Evolutionary conservation across 495 filamentous ascomycete species (phyloP).

Genomic region (Xylaria cubensis): DNA sequence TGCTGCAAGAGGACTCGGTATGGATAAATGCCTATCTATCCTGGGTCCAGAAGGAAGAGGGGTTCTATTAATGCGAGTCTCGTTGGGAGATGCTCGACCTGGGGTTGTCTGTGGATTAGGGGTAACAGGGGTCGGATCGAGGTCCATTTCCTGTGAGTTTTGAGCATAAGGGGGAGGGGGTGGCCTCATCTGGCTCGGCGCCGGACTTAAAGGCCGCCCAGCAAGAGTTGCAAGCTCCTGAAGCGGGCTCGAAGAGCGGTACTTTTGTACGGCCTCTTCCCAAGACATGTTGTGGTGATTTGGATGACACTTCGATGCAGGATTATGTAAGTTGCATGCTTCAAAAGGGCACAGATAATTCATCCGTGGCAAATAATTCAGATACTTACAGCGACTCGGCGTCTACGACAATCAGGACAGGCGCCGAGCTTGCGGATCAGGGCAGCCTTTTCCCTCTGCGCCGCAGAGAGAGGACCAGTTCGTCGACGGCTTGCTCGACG

Average conservation of each 20-base stretch:
- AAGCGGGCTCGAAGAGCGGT: conserved; percentile 48
- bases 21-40: conserved; percentile 46
- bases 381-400: conserved; percentile 56
- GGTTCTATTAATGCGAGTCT: conserved; percentile 53
- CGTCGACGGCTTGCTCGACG: conserved; percentile 54
- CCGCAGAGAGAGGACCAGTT: conserved; percentile 53
- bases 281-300: conserved; percentile 59
- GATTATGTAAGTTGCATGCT: conserved; percentile 36
- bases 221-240: conserved; percentile 47
- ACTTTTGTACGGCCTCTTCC: conserved; percentile 56
- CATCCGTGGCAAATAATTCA: background rate
- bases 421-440: conserved; percentile 58
- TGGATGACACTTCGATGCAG: conserved; percentile 51
- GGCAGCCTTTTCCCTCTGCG: conserved; percentile 56
- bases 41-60: conserved; percentile 55
- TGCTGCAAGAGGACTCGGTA: conserved; percentile 34
- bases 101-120: conserved; percentile 36
- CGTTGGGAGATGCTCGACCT: conserved; percentile 44
- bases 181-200: conserved; percentile 43
- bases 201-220: conserved; percentile 50
- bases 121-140: conserved; percentile 43
- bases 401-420: conserved; percentile 54
- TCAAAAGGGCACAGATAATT: background rate
- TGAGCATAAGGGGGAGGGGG: conserved; percentile 43
- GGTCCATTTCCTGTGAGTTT: conserved; percentile 51